Conservation (phyloP, 2,329 filamentous ascomycete species). For the Dichotomopilus funicola region DNA sequence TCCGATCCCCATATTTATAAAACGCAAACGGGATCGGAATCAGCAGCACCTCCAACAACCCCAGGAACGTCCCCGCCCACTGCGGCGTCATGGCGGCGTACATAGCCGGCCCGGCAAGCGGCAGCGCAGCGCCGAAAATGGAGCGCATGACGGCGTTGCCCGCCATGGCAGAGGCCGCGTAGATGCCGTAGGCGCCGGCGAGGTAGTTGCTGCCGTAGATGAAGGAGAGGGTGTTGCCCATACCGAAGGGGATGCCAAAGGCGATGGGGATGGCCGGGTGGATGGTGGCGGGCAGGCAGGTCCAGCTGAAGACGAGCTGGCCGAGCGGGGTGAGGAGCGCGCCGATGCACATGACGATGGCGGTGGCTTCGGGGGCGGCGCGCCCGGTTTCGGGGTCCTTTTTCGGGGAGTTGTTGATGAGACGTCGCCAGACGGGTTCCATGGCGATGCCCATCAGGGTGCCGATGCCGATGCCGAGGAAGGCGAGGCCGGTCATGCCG, state of each 20-base stretch:
- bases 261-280: slow-evolving; percentile 74
- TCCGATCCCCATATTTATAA: slow-evolving; percentile 49
- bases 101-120: slow-evolving; percentile 65
- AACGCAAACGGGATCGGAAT: slow-evolving; percentile 73
- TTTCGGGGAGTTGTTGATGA: slow-evolving; percentile 70
- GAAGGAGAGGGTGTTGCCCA: slow-evolving; percentile 67
- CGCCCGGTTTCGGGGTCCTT: slow-evolving; percentile 56
- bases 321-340: slow-evolving; percentile 68
- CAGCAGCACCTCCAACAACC: slow-evolving; percentile 59
- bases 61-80: slow-evolving; percentile 68
- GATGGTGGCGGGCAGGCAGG: slow-evolving; percentile 66
- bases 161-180: slow-evolving; percentile 68
- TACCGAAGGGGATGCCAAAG: slow-evolving; percentile 69
- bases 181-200: slow-evolving; percentile 68
- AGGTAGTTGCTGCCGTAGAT: slow-evolving; percentile 76
- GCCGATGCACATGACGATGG: slow-evolving; percentile 72
- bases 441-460: slow-evolving; percentile 53
- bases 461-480: slow-evolving; percentile 63
- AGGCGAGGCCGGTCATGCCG: slow-evolving; percentile 68
- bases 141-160: slow-evolving; percentile 67
- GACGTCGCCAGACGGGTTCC: slow-evolving; percentile 65
- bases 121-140: slow-evolving; percentile 62
- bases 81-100: slow-evolving; percentile 60
- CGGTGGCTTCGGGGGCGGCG: slow-evolving; percentile 70
- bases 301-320: slow-evolving; percentile 85